Conservation (phyloP, 768 basidiomycete genomes). For the Hemileccinum impolitum region DNA sequence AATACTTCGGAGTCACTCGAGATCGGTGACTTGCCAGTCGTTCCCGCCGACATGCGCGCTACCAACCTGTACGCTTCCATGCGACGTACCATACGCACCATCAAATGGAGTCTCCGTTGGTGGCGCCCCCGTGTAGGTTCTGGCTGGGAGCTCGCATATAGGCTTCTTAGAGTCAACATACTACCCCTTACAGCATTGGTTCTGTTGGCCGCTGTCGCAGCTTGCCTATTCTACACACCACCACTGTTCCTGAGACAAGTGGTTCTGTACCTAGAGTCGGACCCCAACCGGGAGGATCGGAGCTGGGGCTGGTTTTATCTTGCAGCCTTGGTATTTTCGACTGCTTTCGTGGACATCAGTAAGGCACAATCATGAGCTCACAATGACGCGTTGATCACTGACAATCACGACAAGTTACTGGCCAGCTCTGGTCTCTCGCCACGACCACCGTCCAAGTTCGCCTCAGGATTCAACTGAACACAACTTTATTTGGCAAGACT, state of each 20-base stretch:
- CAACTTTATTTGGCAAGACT: constrained; percentile 82
- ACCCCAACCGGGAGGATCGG: constrained; percentile 49
- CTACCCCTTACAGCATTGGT: constrained; percentile 40
- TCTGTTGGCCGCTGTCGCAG: constrained; percentile 51
- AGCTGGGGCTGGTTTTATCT: constrained; percentile 77
- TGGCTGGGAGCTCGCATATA: constrained; percentile 63
- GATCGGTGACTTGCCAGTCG: constrained; percentile 84
- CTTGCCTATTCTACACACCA: constrained; percentile 62
- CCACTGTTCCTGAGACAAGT: constrained; percentile 60
- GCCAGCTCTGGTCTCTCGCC: constrained; percentile 68
- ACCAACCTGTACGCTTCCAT: constrained; percentile 62
- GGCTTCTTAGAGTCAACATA: constrained; percentile 56
- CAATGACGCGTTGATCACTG: constrained; percentile 1
- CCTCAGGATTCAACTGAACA: constrained; percentile 73
- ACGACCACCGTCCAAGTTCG: constrained; percentile 69
- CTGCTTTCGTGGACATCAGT: constrained; percentile 43
- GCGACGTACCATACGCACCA: constrained; percentile 51
- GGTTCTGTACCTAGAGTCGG: constrained; percentile 62
- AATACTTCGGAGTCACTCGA: constrained; percentile 71
- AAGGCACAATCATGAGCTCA: constrained; percentile 14
- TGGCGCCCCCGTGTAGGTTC: constrained; percentile 61
- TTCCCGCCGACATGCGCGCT: constrained; percentile 69
- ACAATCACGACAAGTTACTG: constrained; percentile 44
- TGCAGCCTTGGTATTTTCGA: constrained; percentile 47
- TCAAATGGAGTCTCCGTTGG: constrained; percentile 48